phyloP scores from a whole-genome alignment of 2,329 filamentous ascomycete species.

The Penicillium sp. region DNA sequence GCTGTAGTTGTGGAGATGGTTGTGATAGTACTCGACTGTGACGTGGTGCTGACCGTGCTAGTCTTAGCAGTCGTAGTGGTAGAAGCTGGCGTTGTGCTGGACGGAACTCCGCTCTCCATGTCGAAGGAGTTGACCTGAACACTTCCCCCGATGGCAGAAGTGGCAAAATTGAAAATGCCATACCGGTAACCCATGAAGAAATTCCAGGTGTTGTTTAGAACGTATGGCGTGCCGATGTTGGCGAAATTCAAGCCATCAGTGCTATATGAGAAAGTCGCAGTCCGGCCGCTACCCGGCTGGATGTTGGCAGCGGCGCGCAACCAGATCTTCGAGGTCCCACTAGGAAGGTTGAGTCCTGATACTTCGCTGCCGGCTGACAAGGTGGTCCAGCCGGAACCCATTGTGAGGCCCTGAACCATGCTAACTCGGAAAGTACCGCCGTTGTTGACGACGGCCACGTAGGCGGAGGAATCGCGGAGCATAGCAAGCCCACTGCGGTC shows the following conservation, averaged over 20 bases:
- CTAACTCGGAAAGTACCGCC: conserved; percentile 32
- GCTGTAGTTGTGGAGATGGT: not conserved
- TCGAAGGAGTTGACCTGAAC: conserved; percentile 22
- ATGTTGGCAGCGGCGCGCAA: conserved; percentile 43
- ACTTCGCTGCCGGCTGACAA: conserved; percentile 31
- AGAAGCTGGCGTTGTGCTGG: not conserved
- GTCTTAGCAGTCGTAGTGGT: not conserved
- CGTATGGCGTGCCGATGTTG: conserved; percentile 35
- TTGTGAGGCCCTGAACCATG: conserved; percentile 42
- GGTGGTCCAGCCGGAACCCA: conserved; percentile 39
- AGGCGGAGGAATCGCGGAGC: conserved; percentile 57
- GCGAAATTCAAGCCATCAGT: conserved; percentile 45
- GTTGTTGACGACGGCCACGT: conserved; percentile 53
- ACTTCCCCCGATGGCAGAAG: conserved; percentile 45
- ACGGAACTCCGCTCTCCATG: conserved; percentile 3
- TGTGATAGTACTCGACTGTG: not conserved
- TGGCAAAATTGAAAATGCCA: conserved; percentile 55
- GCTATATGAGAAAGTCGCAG: conserved; percentile 47
- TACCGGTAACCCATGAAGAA: conserved; percentile 55
- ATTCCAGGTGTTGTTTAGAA: conserved; percentile 47
- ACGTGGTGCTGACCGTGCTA: not conserved
- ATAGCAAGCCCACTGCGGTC: conserved; percentile 56
- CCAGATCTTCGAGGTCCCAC: conserved; percentile 33
- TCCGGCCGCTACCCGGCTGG: conserved; percentile 29
- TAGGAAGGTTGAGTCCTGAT: conserved; percentile 18